Percentiles rank a stretch among this genome's conserved stretches.
Conservation (phyloP, 1,139 yeast species). For the Taphrina populina region DNA sequence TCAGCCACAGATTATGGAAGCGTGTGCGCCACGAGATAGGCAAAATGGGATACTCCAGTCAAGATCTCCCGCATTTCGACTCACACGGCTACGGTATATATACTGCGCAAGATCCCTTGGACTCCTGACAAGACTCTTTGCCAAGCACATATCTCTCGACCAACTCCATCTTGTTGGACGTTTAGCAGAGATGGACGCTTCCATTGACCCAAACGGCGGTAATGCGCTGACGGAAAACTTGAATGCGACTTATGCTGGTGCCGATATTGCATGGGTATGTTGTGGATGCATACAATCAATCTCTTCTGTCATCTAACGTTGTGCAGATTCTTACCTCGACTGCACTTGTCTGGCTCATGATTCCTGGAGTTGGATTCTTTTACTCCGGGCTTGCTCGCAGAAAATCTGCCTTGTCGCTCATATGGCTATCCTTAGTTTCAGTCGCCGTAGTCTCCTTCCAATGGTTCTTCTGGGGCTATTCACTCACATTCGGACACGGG, state of each 20-base stretch:
- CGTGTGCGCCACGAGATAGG: too few species aligned
- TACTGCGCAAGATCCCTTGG: too few species aligned
- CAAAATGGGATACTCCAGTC: too few species aligned
- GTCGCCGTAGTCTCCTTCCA: conserved; percentile 82
- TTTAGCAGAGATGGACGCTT: conserved; percentile 10
- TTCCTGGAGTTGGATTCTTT: conserved; percentile 89
- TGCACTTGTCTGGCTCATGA: conserved; percentile 83
- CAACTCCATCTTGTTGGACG: too few species aligned
- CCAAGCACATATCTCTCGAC: too few species aligned
- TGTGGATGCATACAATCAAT: too few species aligned
- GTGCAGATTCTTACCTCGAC: conserved; percentile 50
- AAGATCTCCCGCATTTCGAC: too few species aligned
- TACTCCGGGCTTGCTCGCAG: conserved; percentile 92
- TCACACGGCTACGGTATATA: too few species aligned
- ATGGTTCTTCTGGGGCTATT: conserved; percentile 98
- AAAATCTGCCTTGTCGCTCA: conserved; percentile 83
- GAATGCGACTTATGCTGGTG: conserved; percentile 50
- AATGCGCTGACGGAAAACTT: conserved; percentile 36
- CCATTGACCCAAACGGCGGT: conserved; percentile 29
- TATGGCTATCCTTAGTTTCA: conserved; percentile 76
- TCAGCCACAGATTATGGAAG: too few species aligned
- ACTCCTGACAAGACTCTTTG: too few species aligned
- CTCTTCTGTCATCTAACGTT: too few species aligned
- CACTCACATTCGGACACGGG: conserved; percentile 74
- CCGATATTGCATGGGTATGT: conserved; percentile 53